phyloP scores from a whole-genome alignment of 1,139 yeast species.

The Taphrina communis region DNA sequence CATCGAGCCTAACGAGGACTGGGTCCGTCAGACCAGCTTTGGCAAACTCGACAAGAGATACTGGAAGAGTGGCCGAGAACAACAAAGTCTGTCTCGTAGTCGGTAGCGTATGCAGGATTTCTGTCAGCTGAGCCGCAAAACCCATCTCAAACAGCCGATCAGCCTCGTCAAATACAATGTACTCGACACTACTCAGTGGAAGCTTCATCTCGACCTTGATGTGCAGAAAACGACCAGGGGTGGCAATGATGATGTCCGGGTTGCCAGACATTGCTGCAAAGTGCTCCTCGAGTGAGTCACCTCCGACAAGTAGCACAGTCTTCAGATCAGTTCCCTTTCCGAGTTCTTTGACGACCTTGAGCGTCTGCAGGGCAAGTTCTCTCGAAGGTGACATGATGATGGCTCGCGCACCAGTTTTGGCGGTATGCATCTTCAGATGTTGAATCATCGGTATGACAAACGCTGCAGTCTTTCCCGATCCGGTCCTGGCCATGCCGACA shows the following conservation, averaged over 20 bases:
- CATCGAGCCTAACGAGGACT: conserved; percentile 85
- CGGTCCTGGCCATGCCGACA: conserved; percentile 99
- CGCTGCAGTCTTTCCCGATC: conserved; percentile 99
- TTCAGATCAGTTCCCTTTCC: conserved; percentile 82
- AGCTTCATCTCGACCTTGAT: conserved; percentile 93
- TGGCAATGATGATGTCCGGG: conserved; percentile 91
- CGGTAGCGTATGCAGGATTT: conserved; percentile 82
- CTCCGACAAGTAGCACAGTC: conserved; percentile 85
- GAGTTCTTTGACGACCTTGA: conserved; percentile 86
- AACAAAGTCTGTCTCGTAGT: conserved; percentile 81
- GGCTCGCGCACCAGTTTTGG: conserved; percentile 78
- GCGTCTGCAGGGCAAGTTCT: conserved; percentile 91
- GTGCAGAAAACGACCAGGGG: conserved; percentile 97
- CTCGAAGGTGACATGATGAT: conserved; percentile 89
- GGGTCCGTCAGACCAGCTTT: conserved; percentile 95
- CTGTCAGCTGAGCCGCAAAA: conserved; percentile 91
- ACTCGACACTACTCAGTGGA: conserved; percentile 80
- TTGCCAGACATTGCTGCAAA: conserved; percentile 89
- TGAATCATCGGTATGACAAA: conserved; percentile 93
- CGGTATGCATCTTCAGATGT: conserved; percentile 77
- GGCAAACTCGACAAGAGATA: conserved; percentile 91
- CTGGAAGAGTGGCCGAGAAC: conserved; percentile 94
- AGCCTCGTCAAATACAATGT: conserved; percentile 96
- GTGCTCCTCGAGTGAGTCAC: conserved; percentile 96
- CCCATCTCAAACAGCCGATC: conserved; percentile 95